Percentiles rank a stretch among this genome's conserved stretches.
Evolutionary conservation across 106 monocot species (phyloP).

Genomic region (Dioscorea alata): DNA sequence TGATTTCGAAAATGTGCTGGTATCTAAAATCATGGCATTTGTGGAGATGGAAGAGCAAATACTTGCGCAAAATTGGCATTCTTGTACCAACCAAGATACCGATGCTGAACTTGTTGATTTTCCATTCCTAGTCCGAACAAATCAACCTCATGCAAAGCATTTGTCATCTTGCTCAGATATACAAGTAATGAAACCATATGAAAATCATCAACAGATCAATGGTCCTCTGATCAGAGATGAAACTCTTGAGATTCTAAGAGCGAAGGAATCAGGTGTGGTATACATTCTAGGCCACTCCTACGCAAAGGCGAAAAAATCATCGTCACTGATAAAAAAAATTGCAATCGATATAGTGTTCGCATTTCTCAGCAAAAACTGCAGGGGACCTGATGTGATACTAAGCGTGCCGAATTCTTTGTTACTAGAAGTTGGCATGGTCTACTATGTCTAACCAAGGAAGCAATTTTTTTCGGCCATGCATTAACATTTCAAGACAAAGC

Average conservation of each 20-base stretch:
- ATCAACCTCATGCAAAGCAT: background rate
- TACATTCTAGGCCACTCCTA: constrained; percentile 62
- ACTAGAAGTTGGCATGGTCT: constrained; percentile 77
- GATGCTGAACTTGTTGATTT: constrained; percentile 1
- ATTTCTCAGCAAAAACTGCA: constrained; percentile 70
- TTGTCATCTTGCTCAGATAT: background rate
- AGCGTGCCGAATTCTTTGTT: constrained; percentile 63
- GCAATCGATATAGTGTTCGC: constrained; percentile 46
- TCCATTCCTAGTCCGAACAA: background rate
- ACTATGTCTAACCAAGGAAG: constrained; percentile 33
- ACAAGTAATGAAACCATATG: constrained; percentile 4
- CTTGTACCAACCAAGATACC: background rate
- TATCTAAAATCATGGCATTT: constrained; percentile 47
- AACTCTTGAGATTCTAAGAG: constrained; percentile 48
- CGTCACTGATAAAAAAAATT: constrained; percentile 58
- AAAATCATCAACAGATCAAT: background rate
- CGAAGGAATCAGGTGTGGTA: constrained; percentile 64
- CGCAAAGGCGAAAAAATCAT: constrained; percentile 59
- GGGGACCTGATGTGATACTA: constrained; percentile 37
- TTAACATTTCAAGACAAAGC: too few species aligned
- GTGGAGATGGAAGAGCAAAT: constrained; percentile 39
- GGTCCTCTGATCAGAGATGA: constrained; percentile 28
- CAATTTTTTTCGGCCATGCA: too few species aligned
- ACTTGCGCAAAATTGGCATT: background rate
- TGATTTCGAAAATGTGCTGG: constrained; percentile 53